These are phyloP conservation scores for Tillandsia fasciculata DNA, from an alignment of 176 grass and related monocot genomes.

Conservation along the genomic window DNA sequence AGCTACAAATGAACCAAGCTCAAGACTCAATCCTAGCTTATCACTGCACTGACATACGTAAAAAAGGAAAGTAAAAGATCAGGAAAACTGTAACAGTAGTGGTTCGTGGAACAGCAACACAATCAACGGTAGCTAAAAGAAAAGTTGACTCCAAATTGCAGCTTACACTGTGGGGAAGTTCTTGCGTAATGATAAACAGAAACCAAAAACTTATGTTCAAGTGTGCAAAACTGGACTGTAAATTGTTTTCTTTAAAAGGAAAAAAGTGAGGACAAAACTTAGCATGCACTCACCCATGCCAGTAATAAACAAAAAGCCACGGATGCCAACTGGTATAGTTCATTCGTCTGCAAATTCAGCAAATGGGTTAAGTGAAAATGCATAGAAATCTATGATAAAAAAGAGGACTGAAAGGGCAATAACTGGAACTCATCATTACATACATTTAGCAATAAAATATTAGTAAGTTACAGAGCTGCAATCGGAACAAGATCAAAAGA, in stretches of 20 bases:
- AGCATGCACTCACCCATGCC: conserved; percentile 68
- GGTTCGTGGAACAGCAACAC: not conserved
- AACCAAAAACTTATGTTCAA: not conserved
- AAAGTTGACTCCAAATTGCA: not conserved
- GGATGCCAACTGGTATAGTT: conserved; percentile 89
- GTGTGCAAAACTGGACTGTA: not conserved
- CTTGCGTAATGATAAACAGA: not conserved
- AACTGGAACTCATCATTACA: conserved; percentile 7
- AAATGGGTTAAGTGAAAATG: conserved; percentile 12
- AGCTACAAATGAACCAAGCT: conserved; percentile 97
- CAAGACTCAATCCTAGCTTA: conserved; percentile 90
- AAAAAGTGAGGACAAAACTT: not conserved
- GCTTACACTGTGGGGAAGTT: conserved; percentile 1
- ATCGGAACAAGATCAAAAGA: no score
- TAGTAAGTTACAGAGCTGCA: no score
- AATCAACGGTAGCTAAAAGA: not conserved
- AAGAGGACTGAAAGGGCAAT: not conserved
- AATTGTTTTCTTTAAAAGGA: not conserved
- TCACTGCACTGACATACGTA: conserved; percentile 81
- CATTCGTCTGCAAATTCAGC: conserved; percentile 79
- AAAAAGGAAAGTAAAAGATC: conserved; percentile 22
- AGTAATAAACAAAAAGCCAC: conserved; percentile 92
- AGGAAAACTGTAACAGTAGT: conserved; percentile 14
- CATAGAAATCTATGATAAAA: not conserved
- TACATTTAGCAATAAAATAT: not conserved